Percentiles rank a stretch among this genome's conserved stretches.
phyloP scores from a whole-genome alignment of 2,329 filamentous ascomycete species.

The Ciborinia camelliae region DNA sequence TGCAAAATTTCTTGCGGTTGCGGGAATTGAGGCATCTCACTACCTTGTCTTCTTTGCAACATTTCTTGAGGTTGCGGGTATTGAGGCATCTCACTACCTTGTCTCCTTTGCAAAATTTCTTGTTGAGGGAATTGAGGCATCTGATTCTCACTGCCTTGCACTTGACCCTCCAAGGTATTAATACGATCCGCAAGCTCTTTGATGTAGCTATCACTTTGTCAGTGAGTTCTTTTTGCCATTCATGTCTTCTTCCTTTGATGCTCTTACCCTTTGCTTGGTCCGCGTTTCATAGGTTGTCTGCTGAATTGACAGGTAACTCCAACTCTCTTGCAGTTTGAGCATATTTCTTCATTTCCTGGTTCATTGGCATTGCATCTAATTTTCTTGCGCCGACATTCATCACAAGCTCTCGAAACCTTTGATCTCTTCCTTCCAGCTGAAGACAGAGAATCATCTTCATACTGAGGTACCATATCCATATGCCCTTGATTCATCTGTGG shows the following conservation, averaged over 20 bases:
- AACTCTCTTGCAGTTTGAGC: slow-evolving; percentile 76
- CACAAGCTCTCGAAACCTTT: slow-evolving; percentile 84
- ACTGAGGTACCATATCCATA: slow-evolving; percentile 45
- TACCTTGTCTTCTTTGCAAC: no score
- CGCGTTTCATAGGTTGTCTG: slow-evolving; percentile 81
- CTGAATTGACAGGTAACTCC: slow-evolving; percentile 80
- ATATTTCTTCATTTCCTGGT: slow-evolving; percentile 69
- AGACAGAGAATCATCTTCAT: slow-evolving; percentile 45
- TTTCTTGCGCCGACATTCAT: slow-evolving; percentile 86
- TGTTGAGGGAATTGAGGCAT: slow-evolving; percentile 39
- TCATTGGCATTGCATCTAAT: slow-evolving; percentile 82
- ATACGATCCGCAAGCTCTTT: slow-evolving; percentile 86
- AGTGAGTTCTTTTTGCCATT: slow-evolving; percentile 23
- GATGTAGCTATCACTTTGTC: slow-evolving; percentile 62
- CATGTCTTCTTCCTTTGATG: background rate
- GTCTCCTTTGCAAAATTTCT: no score
- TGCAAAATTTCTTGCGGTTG: slow-evolving; percentile 41
- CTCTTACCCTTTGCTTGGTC: slow-evolving; percentile 78
- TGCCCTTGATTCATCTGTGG: slow-evolving; percentile 25
- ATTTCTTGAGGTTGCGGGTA: no score
- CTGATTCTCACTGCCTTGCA: slow-evolving; percentile 44
- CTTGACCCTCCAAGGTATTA: slow-evolving; percentile 75
- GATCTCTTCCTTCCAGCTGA: slow-evolving; percentile 65
- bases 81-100: slow-evolving; percentile 38
- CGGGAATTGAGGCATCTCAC: slow-evolving; percentile 40